Evolutionary conservation across 176 grass and related monocot species (phyloP).

Genomic region (Bothriochloa decipiens): DNA sequence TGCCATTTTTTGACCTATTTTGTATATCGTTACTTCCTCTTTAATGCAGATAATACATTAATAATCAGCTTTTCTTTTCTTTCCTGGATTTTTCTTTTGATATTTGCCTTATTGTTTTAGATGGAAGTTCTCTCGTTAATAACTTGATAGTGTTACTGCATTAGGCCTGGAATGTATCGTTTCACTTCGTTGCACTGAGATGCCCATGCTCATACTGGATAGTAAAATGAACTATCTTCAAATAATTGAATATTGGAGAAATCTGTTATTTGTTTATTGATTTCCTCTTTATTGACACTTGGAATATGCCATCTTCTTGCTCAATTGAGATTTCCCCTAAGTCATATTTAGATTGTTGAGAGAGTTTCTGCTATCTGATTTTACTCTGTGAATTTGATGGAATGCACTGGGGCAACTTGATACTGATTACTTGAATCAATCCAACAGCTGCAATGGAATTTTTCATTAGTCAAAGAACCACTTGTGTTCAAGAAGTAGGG

Average conservation of each 20-base stretch:
- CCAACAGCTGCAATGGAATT: background rate
- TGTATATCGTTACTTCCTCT: background rate
- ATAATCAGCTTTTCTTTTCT: background rate
- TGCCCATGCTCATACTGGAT: slow-evolving; percentile 20
- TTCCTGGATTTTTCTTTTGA: background rate
- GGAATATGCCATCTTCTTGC: background rate
- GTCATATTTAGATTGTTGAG: background rate
- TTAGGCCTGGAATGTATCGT: background rate
- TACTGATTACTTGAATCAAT: slow-evolving; percentile 11
- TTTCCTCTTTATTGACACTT: slow-evolving; percentile 28
- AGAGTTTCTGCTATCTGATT: background rate
- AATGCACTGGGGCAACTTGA: background rate
- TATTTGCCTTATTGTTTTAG: background rate
- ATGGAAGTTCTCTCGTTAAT: background rate
- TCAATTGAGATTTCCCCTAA: background rate
- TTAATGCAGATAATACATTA: background rate
- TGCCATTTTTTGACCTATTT: background rate
- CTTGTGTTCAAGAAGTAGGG: background rate
- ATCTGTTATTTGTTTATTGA: slow-evolving; percentile 31
- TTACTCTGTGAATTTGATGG: slow-evolving; percentile 9
- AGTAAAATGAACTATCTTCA: slow-evolving; percentile 28
- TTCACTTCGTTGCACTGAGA: background rate
- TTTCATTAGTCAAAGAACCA: background rate
- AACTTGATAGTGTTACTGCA: background rate
- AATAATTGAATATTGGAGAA: slow-evolving; percentile 12